Percentiles rank a stretch among this genome's conserved stretches.
These are phyloP conservation scores for Cucumis hystrix DNA, from an alignment of 306 rosid genomes.

Conservation along the genomic window DNA sequence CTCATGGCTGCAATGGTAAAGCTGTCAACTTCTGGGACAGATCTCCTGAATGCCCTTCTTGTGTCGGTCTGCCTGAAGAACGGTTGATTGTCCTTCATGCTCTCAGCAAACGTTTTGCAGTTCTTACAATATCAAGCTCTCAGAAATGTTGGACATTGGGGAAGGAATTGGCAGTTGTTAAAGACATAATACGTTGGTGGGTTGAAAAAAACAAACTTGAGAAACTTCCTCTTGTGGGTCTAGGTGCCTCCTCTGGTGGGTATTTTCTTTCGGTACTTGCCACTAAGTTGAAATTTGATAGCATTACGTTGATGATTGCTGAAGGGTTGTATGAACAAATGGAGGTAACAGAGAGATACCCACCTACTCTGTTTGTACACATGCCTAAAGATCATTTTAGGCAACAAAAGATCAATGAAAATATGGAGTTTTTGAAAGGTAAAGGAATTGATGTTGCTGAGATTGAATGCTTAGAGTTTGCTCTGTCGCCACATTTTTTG, in stretches of 20 bases:
- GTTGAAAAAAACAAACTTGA: slow-evolving; percentile 40
- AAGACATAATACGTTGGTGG: slow-evolving; percentile 66
- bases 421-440: slow-evolving; percentile 31
- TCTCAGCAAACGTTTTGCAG: slow-evolving; percentile 53
- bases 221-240: slow-evolving; percentile 62
- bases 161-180: slow-evolving; percentile 41
- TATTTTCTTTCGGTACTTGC: slow-evolving; percentile 81
- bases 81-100: slow-evolving; percentile 58
- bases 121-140: slow-evolving; percentile 58
- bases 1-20: slow-evolving; percentile 74
- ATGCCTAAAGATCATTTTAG: slow-evolving; percentile 83
- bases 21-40: slow-evolving; percentile 81
- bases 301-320: slow-evolving; percentile 72
- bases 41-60: slow-evolving; percentile 45
- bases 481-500: slow-evolving; percentile 40
- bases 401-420: slow-evolving; percentile 47
- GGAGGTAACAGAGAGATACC: slow-evolving; percentile 40
- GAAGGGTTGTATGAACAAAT: slow-evolving; percentile 65
- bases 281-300: slow-evolving; percentile 32
- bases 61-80: slow-evolving; percentile 89
- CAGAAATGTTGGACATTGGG: slow-evolving; percentile 58
- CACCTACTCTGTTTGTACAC: slow-evolving; percentile 78
- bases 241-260: slow-evolving; percentile 94
- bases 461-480: slow-evolving; percentile 68
- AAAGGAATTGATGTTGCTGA: slow-evolving; percentile 60